These are phyloP conservation scores for Didymella lethalis DNA, from an alignment of 2,329 filamentous ascomycete species.

Conservation along the genomic window DNA sequence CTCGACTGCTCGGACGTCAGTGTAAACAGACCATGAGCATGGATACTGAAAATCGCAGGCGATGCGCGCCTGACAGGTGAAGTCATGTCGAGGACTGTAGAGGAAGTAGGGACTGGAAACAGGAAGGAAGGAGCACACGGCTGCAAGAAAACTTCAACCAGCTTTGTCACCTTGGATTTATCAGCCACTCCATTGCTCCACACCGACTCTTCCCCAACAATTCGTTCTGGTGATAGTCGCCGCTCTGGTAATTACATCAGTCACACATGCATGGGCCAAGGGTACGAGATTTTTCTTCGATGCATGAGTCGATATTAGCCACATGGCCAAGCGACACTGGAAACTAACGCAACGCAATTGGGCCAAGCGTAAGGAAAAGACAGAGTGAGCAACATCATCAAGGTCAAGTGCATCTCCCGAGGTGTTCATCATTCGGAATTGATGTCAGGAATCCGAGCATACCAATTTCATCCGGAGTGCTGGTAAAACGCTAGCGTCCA, in stretches of 20 bases:
- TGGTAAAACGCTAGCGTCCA: neutral
- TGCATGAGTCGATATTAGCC: neutral
- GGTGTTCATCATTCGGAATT: neutral
- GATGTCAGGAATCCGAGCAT: neutral
- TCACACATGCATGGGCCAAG: constrained; percentile 5
- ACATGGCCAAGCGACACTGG: neutral
- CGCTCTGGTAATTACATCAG: neutral
- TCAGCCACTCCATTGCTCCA: neutral
- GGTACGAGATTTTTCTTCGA: constrained; percentile 2
- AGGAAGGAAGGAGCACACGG: neutral
- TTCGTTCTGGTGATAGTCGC: constrained; percentile 8
- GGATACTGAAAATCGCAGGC: neutral
- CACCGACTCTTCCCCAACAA: constrained; percentile 4
- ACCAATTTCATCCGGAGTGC: neutral
- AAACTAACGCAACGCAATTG: neutral
- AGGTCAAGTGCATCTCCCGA: neutral
- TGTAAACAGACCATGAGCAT: neutral
- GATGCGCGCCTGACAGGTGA: neutral
- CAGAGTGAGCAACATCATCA: neutral
- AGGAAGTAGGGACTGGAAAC: neutral
- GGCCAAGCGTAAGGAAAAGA: neutral
- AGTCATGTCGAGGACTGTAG: neutral
- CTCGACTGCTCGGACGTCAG: neutral
- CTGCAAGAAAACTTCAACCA: neutral
- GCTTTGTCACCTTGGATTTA: constrained; percentile 11